phyloP scores from a whole-genome alignment of 345 rosid genomes.

The Zanthoxylum bungeanum region DNA sequence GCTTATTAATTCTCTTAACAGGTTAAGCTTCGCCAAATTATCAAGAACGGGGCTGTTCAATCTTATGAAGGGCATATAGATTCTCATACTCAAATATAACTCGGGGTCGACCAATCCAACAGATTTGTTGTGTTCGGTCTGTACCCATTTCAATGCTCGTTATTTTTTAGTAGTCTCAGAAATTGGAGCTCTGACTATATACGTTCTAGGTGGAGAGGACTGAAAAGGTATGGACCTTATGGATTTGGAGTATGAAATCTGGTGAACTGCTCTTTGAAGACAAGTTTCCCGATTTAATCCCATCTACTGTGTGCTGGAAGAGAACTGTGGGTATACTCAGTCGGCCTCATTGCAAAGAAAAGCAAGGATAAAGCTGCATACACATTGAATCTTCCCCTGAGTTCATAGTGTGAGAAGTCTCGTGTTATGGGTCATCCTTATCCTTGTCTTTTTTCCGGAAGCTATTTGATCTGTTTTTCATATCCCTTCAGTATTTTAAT shows the following conservation, averaged over 20 bases:
- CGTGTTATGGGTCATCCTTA: too few relatives aligned
- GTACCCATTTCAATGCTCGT: conserved; percentile 8
- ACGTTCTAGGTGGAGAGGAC: conserved; percentile 70
- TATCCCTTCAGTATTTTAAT: neutral
- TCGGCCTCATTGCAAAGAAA: too few relatives aligned
- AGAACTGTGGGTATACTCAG: conserved; percentile 36
- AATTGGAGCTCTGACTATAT: conserved; percentile 1
- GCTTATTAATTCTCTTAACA: conserved; percentile 20
- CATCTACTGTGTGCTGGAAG: conserved; percentile 54
- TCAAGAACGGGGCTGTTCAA: conserved; percentile 67
- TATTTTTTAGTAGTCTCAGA: neutral
- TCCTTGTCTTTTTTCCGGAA: neutral
- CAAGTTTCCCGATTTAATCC: conserved; percentile 44
- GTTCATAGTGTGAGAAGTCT: too few relatives aligned
- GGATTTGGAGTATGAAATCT: conserved; percentile 80
- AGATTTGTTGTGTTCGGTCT: conserved; percentile 78
- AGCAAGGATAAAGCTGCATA: too few relatives aligned
- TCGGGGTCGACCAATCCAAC: conserved; percentile 78
- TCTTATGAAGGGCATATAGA: conserved; percentile 80
- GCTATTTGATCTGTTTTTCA: neutral
- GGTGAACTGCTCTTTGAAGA: conserved; percentile 73
- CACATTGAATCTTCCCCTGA: too few relatives aligned
- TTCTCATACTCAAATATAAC: conserved; percentile 65
- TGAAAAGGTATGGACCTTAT: conserved; percentile 45
- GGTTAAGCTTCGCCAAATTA: conserved; percentile 70